A percentile compares a stretch with the other conserved stretches of the same genome.
Conservation (phyloP, 2,329 filamentous ascomycete species). For the Phialophora expanda region DNA sequence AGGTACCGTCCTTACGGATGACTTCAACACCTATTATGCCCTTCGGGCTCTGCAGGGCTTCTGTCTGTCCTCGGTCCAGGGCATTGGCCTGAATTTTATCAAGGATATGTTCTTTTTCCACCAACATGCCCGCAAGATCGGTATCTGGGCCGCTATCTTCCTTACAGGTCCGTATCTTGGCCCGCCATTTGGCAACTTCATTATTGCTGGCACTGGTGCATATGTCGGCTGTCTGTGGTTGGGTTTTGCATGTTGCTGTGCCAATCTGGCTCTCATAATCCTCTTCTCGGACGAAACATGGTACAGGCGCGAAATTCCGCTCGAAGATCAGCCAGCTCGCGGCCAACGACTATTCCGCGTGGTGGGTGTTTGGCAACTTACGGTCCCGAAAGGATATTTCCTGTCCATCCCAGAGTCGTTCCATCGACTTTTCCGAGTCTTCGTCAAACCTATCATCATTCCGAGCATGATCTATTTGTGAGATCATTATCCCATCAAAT, state of each 20-base stretch:
- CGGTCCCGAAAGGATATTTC: constrained; percentile 38
- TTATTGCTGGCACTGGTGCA: constrained; percentile 41
- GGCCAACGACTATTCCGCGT: neutral
- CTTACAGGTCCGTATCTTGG: constrained; percentile 40
- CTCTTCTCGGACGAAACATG: constrained; percentile 16
- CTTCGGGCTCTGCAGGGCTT: constrained; percentile 51
- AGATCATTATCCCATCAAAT: neutral
- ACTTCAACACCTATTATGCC: constrained; percentile 49
- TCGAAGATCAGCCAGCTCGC: neutral
- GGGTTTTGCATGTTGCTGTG: constrained; percentile 37
- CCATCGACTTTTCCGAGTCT: constrained; percentile 44
- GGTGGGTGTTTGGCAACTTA: neutral
- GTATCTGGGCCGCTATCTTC: constrained; percentile 46
- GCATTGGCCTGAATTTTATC: constrained; percentile 50
- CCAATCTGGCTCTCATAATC: constrained; percentile 42
- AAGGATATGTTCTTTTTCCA: constrained; percentile 51
- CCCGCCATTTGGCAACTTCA: constrained; percentile 44
- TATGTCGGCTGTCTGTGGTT: constrained; percentile 47
- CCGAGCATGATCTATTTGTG: constrained; percentile 45
- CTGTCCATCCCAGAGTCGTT: constrained; percentile 42
- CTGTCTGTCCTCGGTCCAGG: constrained; percentile 48
- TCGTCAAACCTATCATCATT: constrained; percentile 42
- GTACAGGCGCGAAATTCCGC: neutral
- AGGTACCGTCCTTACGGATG: constrained; percentile 45
- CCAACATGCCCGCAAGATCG: constrained; percentile 48